phyloP scores from a whole-genome alignment of 805 yeast genomes.

The Starmerella asiatica region DNA sequence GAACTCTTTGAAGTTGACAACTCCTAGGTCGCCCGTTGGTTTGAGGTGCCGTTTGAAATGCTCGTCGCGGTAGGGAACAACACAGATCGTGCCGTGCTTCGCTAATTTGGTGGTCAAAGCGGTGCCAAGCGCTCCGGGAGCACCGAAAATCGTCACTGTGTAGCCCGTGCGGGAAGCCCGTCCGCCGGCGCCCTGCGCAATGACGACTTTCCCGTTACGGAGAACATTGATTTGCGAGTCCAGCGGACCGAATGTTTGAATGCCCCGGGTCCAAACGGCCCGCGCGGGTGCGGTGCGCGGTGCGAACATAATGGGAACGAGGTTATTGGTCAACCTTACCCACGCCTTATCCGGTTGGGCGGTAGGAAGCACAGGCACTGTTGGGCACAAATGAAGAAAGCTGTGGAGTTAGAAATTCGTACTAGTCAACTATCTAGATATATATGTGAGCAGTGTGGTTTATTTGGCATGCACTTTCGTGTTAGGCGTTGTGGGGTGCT shows the following conservation, averaged over 20 bases:
- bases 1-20: constrained; percentile 68
- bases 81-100: constrained; percentile 63
- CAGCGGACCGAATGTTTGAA: constrained; percentile 29
- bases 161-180: constrained; percentile 71
- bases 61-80: constrained; percentile 73
- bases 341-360: neutral
- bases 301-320: neutral
- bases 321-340: neutral
- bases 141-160: constrained; percentile 81
- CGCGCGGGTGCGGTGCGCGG: too few relatives aligned
- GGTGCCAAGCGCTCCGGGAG: constrained; percentile 65
- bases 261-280: constrained; percentile 14
- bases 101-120: constrained; percentile 60
- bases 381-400: too few relatives aligned
- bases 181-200: constrained; percentile 67
- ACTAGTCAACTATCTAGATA: too few relatives aligned
- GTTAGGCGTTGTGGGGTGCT: too few relatives aligned
- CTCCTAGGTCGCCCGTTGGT: constrained; percentile 78
- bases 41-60: constrained; percentile 63
- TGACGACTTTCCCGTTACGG: constrained; percentile 56
- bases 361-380: neutral
- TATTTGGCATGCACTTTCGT: too few relatives aligned
- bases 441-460: too few relatives aligned
- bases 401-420: neutral
- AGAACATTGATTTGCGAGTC: constrained; percentile 51